phyloP scores from a whole-genome alignment of 805 yeast species.

The Tetrapisispora phaffii region DNA sequence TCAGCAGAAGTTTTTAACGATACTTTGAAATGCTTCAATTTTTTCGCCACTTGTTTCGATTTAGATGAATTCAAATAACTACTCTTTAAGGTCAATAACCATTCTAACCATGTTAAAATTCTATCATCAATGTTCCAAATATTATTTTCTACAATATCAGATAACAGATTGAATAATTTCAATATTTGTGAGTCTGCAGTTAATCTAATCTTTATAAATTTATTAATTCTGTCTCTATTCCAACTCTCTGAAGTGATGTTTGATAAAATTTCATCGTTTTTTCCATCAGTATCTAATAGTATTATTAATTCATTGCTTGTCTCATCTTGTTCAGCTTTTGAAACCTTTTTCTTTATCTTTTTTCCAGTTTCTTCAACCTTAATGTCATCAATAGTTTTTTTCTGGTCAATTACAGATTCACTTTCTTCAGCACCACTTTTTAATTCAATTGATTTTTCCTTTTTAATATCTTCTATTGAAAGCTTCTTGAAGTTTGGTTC shows the following conservation, averaged over 20 bases:
- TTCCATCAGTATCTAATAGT: constrained; percentile 13
- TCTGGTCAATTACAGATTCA: constrained; percentile 8
- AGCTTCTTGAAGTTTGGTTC: constrained; percentile 32
- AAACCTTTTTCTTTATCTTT: constrained; percentile 20
- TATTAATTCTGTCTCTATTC: constrained; percentile 22
- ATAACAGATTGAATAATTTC: constrained; percentile 37
- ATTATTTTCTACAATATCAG: constrained; percentile 35
- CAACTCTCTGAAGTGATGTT: constrained; percentile 17
- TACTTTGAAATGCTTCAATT: constrained; percentile 46
- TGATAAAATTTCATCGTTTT: constrained; percentile 12
- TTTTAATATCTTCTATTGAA: constrained; percentile 13
- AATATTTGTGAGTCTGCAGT: constrained; percentile 33
- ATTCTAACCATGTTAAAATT: constrained; percentile 61
- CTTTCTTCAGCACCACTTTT: constrained; percentile 14
- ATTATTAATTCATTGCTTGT: constrained; percentile 20
- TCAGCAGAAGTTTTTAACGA: constrained; percentile 47
- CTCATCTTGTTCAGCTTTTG: constrained; percentile 23
- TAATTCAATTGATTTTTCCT: constrained; percentile 21
- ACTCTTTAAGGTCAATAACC: constrained; percentile 65
- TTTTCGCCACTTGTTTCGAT: constrained; percentile 27
- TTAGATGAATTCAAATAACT: constrained; percentile 25
- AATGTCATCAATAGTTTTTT: constrained; percentile 2
- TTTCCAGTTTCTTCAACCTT: constrained; percentile 1
- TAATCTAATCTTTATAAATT: constrained; percentile 32
- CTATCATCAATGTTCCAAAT: constrained; percentile 18